Evolutionary conservation across 116 monocot genomes (phyloP), one percentile per base, ranked within the genome.

Genomic region (Thalassia testudinum): DNA sequence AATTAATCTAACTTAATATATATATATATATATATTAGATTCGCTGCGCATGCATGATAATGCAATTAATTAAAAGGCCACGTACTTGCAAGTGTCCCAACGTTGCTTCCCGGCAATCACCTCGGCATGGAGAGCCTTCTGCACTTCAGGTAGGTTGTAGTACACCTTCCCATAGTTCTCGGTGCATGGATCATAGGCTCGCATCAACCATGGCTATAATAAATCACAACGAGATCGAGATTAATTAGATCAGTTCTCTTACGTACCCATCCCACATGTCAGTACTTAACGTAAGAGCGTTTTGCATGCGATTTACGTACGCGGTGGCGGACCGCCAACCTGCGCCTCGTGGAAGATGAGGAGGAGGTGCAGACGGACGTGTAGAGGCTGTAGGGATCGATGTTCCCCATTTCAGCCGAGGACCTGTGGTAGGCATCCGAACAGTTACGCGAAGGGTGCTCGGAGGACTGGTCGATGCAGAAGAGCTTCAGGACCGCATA

Each of bases 321-420:
- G 6, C 30, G 30, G 3, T 10, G 30, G 30, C 6, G 3, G 6
- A 3, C 30, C 30, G 3, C 10, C 30, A 34, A 10, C 30, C 30
- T 34, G 30, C 30, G 30, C 12, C 38, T 50, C 37, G 8, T 24
- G 18, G 0, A 8, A 11, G 62, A 16, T 12, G 52, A 42, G 13
- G 38, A 26, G 19, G 15, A 7, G 49, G 70, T 83, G 75, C 87
- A 92, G 14, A 73, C 53, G 0, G 28, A 57, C 7, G 97, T 81
- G 26, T 82, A 85, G 30, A 97, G 78, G 53, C 97, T 97, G 49
- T 97, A 97, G 3, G 85, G 75, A 59, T 97, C 89, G 12, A 97
- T 97, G 38, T 85, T 69, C 16, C 89, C 89, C 51, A 70, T 55
- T 43, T 85, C 97, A 1, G 48, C 43, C 1, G 13, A 56, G 1